These are phyloP conservation scores for Tolypocladium album DNA, from an alignment of 2,329 filamentous ascomycete species.

Conservation along the genomic window DNA sequence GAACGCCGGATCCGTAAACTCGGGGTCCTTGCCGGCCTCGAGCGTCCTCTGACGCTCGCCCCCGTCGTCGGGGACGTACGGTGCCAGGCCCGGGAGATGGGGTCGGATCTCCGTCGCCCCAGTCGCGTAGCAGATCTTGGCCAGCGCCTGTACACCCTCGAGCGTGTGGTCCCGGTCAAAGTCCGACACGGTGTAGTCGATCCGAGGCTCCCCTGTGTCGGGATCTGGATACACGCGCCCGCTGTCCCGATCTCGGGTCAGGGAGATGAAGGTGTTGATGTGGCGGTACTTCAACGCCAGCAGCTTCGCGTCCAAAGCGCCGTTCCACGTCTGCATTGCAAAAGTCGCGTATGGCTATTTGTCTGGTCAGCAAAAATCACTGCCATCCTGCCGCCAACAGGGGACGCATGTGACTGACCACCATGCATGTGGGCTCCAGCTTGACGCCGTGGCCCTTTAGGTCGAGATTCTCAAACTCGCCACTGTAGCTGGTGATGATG, in stretches of 20 bases:
- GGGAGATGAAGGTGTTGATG: constrained; percentile 60
- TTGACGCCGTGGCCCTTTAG: constrained; percentile 72
- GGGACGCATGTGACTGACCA: constrained; percentile 27
- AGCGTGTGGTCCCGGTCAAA: constrained; percentile 65
- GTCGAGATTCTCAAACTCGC: constrained; percentile 72
- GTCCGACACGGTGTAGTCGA: constrained; percentile 60
- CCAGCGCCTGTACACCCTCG: constrained; percentile 59
- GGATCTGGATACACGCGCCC: constrained; percentile 68
- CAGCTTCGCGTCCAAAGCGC: constrained; percentile 63
- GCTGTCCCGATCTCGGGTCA: constrained; percentile 65
- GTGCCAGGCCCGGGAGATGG: constrained; percentile 47
- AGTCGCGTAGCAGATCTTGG: constrained; percentile 66
- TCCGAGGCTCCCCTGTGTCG: constrained; percentile 47
- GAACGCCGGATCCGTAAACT: constrained; percentile 50
- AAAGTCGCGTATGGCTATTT: constrained; percentile 52
- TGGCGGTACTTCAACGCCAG: constrained; percentile 56
- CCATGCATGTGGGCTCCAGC: constrained; percentile 66
- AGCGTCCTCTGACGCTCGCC: constrained; percentile 10
- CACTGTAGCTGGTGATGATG: constrained; percentile 70
- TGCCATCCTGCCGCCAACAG: background rate
- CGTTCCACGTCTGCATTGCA: constrained; percentile 53
- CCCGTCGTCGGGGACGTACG: constrained; percentile 40
- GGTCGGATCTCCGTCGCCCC: constrained; percentile 75
- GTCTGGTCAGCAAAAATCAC: constrained; percentile 4
- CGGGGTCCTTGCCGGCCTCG: constrained; percentile 19